Evolutionary conservation across 352 stramenopile genomes (phyloP).

Genomic region (Phytophthora foliorum): DNA sequence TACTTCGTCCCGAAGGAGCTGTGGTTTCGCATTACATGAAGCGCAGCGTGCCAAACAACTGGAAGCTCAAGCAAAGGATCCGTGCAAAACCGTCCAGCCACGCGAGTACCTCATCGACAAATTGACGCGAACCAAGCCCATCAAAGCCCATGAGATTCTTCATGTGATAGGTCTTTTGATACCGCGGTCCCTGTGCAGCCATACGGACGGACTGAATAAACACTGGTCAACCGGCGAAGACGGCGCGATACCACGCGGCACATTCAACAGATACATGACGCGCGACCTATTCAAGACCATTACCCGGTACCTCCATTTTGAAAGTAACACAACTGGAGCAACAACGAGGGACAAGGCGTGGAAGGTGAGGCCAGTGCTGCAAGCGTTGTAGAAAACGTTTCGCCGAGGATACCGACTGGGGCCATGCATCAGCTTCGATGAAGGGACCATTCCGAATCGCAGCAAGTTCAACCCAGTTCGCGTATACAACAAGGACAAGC

Average conservation of each 20-base stretch:
- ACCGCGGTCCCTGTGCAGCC: too few species aligned
- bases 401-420: conserved; percentile 9
- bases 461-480: conserved; percentile 26
- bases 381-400: conserved; percentile 25
- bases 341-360: conserved; percentile 13
- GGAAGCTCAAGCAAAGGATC: too few species aligned
- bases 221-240: background rate
- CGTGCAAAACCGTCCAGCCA: too few species aligned
- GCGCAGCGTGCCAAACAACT: too few species aligned
- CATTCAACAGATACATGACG: conserved; percentile 13
- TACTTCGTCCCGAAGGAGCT: too few species aligned
- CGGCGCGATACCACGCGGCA: conserved; percentile 16
- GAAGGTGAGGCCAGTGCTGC: conserved; percentile 9
- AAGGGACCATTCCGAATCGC: conserved; percentile 24
- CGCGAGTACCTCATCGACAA: too few species aligned
- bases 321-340: background rate
- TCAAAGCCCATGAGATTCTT: too few species aligned
- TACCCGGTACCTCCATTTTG: conserved; percentile 19
- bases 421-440: conserved; percentile 10
- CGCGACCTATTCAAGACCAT: conserved; percentile 23
- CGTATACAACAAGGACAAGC: conserved; percentile 31
- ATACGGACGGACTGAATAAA: too few species aligned
- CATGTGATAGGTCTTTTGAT: too few species aligned
- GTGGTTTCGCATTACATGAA: too few species aligned
- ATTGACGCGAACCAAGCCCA: too few species aligned